phyloP scores from a whole-genome alignment of 768 basidiomycete species.

The Mycena crocata region DNA sequence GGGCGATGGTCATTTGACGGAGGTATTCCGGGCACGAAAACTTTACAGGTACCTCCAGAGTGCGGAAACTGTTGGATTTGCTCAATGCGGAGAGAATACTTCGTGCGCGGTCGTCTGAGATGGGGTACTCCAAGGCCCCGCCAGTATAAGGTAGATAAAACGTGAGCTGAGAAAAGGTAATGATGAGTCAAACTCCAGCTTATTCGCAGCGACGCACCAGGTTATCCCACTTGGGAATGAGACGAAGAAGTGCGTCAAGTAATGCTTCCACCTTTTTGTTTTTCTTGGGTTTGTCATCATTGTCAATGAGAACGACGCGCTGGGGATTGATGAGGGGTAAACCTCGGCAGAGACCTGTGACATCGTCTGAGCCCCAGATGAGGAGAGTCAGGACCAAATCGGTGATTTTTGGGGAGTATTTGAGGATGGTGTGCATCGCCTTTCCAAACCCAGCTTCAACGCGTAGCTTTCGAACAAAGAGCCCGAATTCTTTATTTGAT shows the following conservation, averaged over 20 bases:
- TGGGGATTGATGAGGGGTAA: slow-evolving; percentile 12
- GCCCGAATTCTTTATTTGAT: not conserved
- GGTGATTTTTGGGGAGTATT: slow-evolving; percentile 6
- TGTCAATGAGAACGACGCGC: slow-evolving; percentile 3
- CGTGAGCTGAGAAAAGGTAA: not conserved
- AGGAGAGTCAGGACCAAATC: not conserved
- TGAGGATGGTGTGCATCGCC: slow-evolving; percentile 8
- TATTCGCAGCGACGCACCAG: not conserved
- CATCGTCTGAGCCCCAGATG: not conserved
- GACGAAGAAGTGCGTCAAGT: not conserved
- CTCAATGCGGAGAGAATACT: not conserved
- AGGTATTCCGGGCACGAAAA: not conserved
- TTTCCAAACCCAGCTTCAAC: slow-evolving; percentile 14
- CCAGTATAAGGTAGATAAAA: slow-evolving; percentile 3
- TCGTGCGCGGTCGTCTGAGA: not conserved
- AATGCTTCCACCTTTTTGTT: not conserved
- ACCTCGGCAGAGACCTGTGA: slow-evolving; percentile 1
- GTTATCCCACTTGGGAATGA: slow-evolving; percentile 12
- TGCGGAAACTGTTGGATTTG: not conserved
- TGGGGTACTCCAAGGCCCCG: not conserved
- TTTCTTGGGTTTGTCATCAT: not conserved
- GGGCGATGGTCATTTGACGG: not conserved
- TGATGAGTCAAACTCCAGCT: not conserved
- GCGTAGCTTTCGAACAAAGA: slow-evolving; percentile 4
- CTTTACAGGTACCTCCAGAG: not conserved